Base-by-base conservation (phyloP, 805 yeast species). In the Trichomonascus vanleenenianus region DNA sequence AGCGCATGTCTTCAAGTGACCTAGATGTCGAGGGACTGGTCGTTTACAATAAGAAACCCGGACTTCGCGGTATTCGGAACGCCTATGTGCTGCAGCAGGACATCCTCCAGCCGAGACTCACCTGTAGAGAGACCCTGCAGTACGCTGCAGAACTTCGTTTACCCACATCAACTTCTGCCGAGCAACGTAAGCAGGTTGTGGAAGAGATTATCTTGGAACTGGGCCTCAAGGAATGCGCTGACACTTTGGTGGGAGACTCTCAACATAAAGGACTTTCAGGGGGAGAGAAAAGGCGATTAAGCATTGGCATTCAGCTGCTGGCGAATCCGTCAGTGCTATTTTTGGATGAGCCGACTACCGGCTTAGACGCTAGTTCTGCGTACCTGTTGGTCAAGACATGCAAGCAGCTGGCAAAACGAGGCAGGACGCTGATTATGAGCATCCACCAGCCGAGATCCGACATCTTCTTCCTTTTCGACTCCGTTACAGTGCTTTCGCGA, bases 261-360 rank as follows among this genome's bases (percentile, higher is more conserved):
- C 65, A 67, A 3, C 73, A 72, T 44, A 73, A 73, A 47, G 86
- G 84, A 20, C 64, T 86, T 3, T 83, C 91, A 3, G 96, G 96
- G 12, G 95, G 96, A 30, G 95, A 86, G 57, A 82, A 80, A 56
- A 62, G 95, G 56, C 64, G 95, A 48, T 71, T 84, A 3, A 81
- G 89, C 39, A 74, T 86, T 32, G 95, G 86, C 0, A 75, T 85
- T 14, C 95, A 86, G 59, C 65, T 86, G 57, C 68, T 86, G 40
- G 75, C 84, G 4, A 83, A 79, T 51, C 95, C 95, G 0, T 77
- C 88, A 0, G 66, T 86, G 1, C 62, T 87, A 49, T 85, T 85
- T 55, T 63, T 86, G 37, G 96, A 86, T 60, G 95, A 86, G 55
- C 95, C 95, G 4, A 86, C 95, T 1, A 85, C 95, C 0, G 95